phyloP scores from a whole-genome alignment of 1,139 yeast genomes.

The Lodderomyces elongisporus region DNA sequence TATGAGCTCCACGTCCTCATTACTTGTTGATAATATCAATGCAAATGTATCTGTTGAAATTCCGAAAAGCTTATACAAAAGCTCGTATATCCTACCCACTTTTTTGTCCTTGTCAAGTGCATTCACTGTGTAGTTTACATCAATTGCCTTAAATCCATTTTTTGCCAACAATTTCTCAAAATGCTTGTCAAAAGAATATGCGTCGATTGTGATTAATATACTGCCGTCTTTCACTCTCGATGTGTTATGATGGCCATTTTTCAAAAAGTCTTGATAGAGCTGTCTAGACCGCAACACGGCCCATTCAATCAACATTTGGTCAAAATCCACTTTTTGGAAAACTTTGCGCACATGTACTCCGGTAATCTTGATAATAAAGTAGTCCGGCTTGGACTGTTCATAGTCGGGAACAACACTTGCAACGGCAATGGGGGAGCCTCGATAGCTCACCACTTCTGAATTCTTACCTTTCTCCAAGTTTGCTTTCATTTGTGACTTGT shows the following conservation, averaged over 20 bases:
- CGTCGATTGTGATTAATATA: constrained; percentile 34
- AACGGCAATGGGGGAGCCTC: constrained; percentile 65
- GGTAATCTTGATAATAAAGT: constrained; percentile 45
- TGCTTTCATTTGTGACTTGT: constrained; percentile 13
- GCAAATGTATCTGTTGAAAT: constrained; percentile 49
- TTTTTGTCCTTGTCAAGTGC: constrained; percentile 18
- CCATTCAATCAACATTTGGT: constrained; percentile 59
- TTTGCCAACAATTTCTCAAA: constrained; percentile 28
- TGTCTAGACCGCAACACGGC: constrained; percentile 46
- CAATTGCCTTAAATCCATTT: constrained; percentile 24
- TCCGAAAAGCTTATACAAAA: constrained; percentile 30
- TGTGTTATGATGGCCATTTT: constrained; percentile 16
- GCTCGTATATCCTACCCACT: constrained; percentile 7
- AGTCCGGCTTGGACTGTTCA: constrained; percentile 30
- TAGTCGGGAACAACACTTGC: constrained; percentile 38
- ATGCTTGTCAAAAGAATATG: constrained; percentile 48
- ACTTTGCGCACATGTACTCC: constrained; percentile 64
- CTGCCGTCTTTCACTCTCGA: constrained; percentile 22
- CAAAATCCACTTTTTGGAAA: constrained; percentile 56
- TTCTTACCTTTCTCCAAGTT: constrained; percentile 35
- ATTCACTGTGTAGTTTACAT: constrained; percentile 21
- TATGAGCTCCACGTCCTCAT: constrained; percentile 11
- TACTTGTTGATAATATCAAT: constrained; percentile 22
- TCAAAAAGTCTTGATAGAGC: constrained; percentile 27
- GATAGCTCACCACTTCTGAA: constrained; percentile 52